These are phyloP conservation scores for Linnemannia zychae DNA, from an alignment of 192 early-diverging fungal genomes.

Conservation along the genomic window DNA sequence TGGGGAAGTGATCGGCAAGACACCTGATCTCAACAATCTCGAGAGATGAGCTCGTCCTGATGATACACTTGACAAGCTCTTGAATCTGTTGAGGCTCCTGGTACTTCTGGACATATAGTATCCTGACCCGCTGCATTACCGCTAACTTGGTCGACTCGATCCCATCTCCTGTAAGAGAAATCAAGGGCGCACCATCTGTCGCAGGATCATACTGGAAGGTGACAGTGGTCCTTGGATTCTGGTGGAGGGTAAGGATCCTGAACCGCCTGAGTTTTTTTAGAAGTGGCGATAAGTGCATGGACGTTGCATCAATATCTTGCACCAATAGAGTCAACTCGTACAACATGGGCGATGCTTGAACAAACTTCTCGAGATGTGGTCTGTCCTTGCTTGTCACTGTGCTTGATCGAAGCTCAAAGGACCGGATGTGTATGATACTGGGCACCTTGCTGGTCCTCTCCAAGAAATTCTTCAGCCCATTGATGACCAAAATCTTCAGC, in stretches of 20 bases:
- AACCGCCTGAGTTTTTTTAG: not conserved
- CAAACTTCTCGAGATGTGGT: not conserved
- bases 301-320: not conserved
- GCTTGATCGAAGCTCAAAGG: not conserved
- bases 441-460: conserved; percentile 6
- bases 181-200: not conserved
- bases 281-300: not conserved
- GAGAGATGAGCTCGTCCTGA: not conserved
- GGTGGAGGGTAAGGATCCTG: not conserved
- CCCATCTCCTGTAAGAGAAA: not conserved
- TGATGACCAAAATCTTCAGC: conserved; percentile 6
- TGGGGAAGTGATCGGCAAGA: not conserved
- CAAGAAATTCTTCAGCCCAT: not conserved
- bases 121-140: not conserved
- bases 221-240: not conserved
- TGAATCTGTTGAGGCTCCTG: not conserved
- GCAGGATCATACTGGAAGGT: not conserved
- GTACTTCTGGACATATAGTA: not conserved
- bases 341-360: not conserved
- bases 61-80: not conserved
- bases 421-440: not conserved
- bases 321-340: not conserved
- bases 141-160: not conserved
- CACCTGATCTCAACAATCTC: not conserved
- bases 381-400: not conserved